Conservation (phyloP, 2,329 filamentous ascomycete species). For the Alternaria triticina region DNA sequence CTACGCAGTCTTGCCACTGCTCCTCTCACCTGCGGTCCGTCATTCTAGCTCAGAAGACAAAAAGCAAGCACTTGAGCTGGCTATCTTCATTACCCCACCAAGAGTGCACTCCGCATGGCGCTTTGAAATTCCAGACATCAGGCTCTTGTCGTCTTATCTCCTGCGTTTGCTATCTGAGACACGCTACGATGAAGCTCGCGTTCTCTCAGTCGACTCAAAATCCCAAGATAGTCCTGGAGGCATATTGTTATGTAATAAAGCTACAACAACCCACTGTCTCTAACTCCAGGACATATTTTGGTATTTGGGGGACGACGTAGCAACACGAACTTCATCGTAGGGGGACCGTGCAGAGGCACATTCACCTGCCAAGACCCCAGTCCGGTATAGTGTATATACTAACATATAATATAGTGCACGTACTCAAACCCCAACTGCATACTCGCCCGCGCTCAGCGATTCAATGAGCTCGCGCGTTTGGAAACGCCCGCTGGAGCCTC, state of each 20-base stretch:
- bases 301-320: neutral
- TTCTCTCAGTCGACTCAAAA: neutral
- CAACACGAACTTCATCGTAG: neutral
- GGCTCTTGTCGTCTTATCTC: neutral
- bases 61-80: neutral
- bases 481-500: slow-evolving; percentile 21
- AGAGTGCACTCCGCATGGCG: neutral
- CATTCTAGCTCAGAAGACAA: neutral
- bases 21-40: neutral
- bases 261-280: neutral
- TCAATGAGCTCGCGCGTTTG: slow-evolving; percentile 13
- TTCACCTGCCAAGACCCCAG: neutral
- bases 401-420: neutral
- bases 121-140: neutral
- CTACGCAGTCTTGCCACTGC: neutral
- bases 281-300: neutral
- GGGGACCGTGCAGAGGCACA: neutral
- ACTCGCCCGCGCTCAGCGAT: neutral
- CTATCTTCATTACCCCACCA: neutral
- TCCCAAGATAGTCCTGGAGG: neutral
- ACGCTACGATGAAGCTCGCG: neutral
- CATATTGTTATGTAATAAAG: neutral
- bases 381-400: neutral
- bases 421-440: neutral
- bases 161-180: neutral